phyloP scores from a whole-genome alignment of 192 early-diverging fungal species.

The Coemansia sp. region DNA sequence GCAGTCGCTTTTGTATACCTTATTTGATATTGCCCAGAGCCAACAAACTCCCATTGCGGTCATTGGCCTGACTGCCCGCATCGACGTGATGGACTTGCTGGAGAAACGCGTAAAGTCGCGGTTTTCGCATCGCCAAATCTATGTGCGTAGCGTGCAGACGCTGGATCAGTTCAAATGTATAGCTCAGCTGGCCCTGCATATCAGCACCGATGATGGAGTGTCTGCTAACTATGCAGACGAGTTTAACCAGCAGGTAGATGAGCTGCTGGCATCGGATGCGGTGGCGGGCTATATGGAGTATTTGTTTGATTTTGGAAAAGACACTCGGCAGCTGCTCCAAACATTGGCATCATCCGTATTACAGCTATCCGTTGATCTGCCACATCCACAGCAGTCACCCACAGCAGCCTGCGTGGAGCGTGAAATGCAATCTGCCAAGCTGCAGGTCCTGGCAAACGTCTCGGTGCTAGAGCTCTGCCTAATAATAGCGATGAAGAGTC shows the following conservation, averaged over 20 bases:
- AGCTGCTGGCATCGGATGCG: conserved; percentile 12
- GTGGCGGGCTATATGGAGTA: conserved; percentile 18
- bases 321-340: conserved; percentile 31
- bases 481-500: conserved; percentile 73
- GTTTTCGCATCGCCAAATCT: conserved; percentile 84
- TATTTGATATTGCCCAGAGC: conserved; percentile 88
- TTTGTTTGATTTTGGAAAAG: conserved; percentile 38
- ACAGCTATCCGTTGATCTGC: conserved; percentile 9
- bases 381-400: conserved; percentile 7
- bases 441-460: conserved; percentile 51
- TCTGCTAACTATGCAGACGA: conserved; percentile 21
- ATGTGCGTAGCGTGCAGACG: conserved; percentile 59
- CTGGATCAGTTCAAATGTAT: conserved; percentile 62
- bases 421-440: conserved; percentile 27
- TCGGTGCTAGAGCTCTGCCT: conserved; percentile 79
- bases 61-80: conserved; percentile 76
- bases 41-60: conserved; percentile 82
- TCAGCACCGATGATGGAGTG: conserved; percentile 10
- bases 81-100: conserved; percentile 78
- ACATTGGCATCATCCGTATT: conserved; percentile 15
- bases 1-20: conserved; percentile 88
- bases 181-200: conserved; percentile 53
- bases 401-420: conserved; percentile 38
- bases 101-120: conserved; percentile 95
- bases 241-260: conserved; percentile 53